Conservation (phyloP, 2,329 filamentous ascomycete genomes). For the Emergomyces pasteurianus region DNA sequence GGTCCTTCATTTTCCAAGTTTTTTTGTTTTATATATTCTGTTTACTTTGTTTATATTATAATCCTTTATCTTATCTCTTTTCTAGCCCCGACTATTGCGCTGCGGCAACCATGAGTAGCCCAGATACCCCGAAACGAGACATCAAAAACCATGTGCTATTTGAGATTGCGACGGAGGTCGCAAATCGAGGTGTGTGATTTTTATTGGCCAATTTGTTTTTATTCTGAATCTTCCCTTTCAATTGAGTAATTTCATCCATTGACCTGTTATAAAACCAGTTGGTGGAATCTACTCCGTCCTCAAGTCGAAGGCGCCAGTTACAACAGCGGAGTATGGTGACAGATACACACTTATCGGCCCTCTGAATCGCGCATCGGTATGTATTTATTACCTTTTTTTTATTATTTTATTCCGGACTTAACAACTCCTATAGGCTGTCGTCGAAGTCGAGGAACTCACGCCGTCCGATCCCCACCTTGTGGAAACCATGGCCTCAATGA, state of each 20-base stretch:
- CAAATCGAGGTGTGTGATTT: slow-evolving; percentile 62
- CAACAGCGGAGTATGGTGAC: slow-evolving; percentile 96
- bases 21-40: background rate
- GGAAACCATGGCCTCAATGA: slow-evolving; percentile 83
- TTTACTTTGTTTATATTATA: background rate
- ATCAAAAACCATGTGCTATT: slow-evolving; percentile 94
- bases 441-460: slow-evolving; percentile 89
- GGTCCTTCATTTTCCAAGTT: slow-evolving; percentile 5
- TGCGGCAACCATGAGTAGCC: slow-evolving; percentile 42
- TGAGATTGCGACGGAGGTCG: slow-evolving; percentile 92
- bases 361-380: slow-evolving; percentile 77
- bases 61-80: background rate
- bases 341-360: slow-evolving; percentile 92
- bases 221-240: background rate
- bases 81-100: slow-evolving; percentile 16
- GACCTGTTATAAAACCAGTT: slow-evolving; percentile 42
- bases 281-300: slow-evolving; percentile 98
- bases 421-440: slow-evolving; percentile 56
- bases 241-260: slow-evolving; percentile 2
- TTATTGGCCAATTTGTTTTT: background rate
- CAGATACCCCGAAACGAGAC: slow-evolving; percentile 44
- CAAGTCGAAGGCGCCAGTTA: slow-evolving; percentile 97
- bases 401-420: background rate
- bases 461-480: slow-evolving; percentile 69
- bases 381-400: slow-evolving; percentile 1